phyloP scores from a whole-genome alignment of 2,329 filamentous ascomycete species.

The Ophiocordyceps camponoti-saundersi region DNA sequence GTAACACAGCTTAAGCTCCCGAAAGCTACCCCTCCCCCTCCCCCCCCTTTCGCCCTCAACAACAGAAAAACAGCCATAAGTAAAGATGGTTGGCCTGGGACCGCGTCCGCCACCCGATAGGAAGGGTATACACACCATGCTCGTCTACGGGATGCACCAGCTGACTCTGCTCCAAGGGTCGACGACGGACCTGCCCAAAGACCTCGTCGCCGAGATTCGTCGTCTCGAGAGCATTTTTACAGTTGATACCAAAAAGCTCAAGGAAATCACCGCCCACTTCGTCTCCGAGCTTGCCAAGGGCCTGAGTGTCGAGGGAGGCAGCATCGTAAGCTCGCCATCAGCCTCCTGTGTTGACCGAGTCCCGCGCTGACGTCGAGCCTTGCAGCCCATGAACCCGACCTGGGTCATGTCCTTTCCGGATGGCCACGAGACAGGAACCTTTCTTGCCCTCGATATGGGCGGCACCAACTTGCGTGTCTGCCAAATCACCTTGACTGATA shows the following conservation, averaged over 20 bases:
- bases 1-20: not conserved
- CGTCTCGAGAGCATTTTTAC: conserved; percentile 72
- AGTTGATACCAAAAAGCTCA: conserved; percentile 62
- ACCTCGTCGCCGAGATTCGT: conserved; percentile 65
- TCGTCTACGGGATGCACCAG: not conserved
- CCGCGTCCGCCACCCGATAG: conserved; percentile 31
- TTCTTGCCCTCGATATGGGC: conserved; percentile 84
- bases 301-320: conserved; percentile 72
- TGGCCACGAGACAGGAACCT: conserved; percentile 75
- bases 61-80: not conserved
- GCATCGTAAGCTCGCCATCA: conserved; percentile 53
- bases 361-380: not conserved
- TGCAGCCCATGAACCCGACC: conserved; percentile 88
- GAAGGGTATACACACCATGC: conserved; percentile 46
- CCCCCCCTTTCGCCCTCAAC: conserved; percentile 11
- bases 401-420: conserved; percentile 88
- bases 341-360: not conserved
- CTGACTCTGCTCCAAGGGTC: conserved; percentile 42
- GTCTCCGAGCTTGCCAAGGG: conserved; percentile 76
- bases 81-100: conserved; percentile 33
- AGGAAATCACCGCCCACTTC: conserved; percentile 82
- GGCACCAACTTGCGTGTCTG: conserved; percentile 93
- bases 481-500: conserved; percentile 74
- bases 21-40: conserved; percentile 19
- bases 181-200: conserved; percentile 78